Percentiles rank a stretch among this genome's conserved stretches.
Evolutionary conservation across 371 early-diverging fungal species (phyloP).

Genomic region (Paraphysoderma sedebokerense): DNA sequence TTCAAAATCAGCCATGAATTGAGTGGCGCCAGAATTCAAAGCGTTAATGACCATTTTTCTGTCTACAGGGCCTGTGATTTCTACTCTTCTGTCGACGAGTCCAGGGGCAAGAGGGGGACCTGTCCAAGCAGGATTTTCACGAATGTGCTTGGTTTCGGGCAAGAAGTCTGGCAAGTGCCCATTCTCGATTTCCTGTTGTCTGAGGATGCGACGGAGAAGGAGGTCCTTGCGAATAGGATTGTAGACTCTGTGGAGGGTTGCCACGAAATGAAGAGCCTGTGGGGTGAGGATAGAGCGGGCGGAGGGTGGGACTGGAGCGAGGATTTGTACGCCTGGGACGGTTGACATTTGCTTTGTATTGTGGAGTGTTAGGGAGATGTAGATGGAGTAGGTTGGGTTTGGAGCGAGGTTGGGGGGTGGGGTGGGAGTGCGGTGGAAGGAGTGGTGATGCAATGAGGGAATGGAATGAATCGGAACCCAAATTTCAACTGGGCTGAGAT

Average conservation of each 20-base stretch:
- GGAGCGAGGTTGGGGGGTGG: too few species aligned
- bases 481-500: too few species aligned
- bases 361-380: too few species aligned
- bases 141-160: conserved; percentile 74
- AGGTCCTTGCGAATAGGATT: conserved; percentile 66
- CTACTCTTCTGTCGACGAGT: conserved; percentile 78
- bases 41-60: conserved; percentile 98
- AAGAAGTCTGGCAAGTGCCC: conserved; percentile 75
- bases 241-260: conserved; percentile 70
- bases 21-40: conserved; percentile 75
- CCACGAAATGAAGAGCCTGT: conserved; percentile 62
- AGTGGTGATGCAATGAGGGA: too few species aligned
- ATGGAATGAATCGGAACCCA: too few species aligned
- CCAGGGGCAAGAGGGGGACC: conserved; percentile 83
- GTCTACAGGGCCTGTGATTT: conserved; percentile 94
- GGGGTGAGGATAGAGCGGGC: conserved; percentile 48
- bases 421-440: too few species aligned
- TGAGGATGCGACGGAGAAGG: conserved; percentile 45
- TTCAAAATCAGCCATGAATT: conserved; percentile 96
- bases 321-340: conserved; percentile 15
- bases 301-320: conserved; percentile 18
- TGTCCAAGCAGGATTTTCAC: conserved; percentile 73
- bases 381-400: too few species aligned
- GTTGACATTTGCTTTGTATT: conserved; percentile 3
- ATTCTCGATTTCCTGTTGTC: conserved; percentile 59